Conservation (phyloP, 1,139 yeast species). For the Taphrina wiesneri region DNA sequence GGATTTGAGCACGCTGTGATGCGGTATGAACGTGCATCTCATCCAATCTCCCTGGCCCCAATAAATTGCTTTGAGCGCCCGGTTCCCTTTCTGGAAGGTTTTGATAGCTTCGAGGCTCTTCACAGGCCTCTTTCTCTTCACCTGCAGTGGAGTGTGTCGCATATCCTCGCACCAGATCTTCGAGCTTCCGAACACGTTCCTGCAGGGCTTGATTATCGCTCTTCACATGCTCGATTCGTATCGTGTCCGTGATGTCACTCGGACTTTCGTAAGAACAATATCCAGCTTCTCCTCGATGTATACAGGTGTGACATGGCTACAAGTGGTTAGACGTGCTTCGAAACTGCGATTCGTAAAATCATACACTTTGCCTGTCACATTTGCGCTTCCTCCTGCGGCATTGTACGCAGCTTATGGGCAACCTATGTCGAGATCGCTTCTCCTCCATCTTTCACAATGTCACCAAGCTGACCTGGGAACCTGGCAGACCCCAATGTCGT, state of each 20-base stretch:
- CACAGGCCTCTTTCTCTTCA: neutral
- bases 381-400: constrained; percentile 10
- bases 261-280: constrained; percentile 3
- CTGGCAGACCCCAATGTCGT: too few species aligned
- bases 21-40: neutral
- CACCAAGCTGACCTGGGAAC: too few species aligned
- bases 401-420: constrained; percentile 14
- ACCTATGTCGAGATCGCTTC: constrained; percentile 12
- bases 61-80: neutral
- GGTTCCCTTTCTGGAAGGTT: neutral
- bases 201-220: constrained; percentile 5
- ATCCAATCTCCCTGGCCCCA: neutral
- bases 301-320: constrained; percentile 17
- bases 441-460: neutral
- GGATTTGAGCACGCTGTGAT: neutral
- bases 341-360: neutral
- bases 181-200: neutral
- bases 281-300: constrained; percentile 2
- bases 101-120: neutral
- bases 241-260: neutral
- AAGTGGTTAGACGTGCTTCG: neutral
- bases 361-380: constrained; percentile 12
- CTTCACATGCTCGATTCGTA: neutral
- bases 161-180: neutral
- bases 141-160: neutral